phyloP scores from a whole-genome alignment of 805 yeast genomes.

The Crinitomyces ghanaensis region DNA sequence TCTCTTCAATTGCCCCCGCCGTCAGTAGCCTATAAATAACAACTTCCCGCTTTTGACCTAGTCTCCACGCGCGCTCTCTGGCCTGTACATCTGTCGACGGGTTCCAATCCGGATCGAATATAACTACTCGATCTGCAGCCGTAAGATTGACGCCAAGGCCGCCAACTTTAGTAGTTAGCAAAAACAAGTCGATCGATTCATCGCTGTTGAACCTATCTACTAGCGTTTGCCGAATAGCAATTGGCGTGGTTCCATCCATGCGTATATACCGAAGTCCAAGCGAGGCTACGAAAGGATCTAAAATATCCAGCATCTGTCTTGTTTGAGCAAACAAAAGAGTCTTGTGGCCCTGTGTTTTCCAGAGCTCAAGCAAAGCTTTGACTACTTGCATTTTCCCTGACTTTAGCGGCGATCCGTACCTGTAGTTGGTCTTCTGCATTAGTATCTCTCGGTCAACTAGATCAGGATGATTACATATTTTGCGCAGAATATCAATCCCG shows the following conservation, averaged over 20 bases:
- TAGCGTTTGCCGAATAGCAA: conserved; percentile 58
- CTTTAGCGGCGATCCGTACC: conserved; percentile 35
- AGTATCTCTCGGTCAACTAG: conserved; percentile 40
- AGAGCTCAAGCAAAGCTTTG: conserved; percentile 55
- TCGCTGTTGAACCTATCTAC: conserved; percentile 73
- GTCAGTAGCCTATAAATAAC: conserved; percentile 84
- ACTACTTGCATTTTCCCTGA: conserved; percentile 92
- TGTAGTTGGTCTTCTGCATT: conserved; percentile 22
- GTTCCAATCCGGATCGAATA: conserved; percentile 97
- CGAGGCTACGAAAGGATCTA: conserved; percentile 51
- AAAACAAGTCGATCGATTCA: conserved; percentile 47
- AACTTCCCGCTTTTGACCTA: conserved; percentile 90
- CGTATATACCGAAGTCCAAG: conserved; percentile 45
- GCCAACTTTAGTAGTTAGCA: conserved; percentile 90
- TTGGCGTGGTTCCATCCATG: conserved; percentile 93
- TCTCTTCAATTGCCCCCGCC: conserved; percentile 93
- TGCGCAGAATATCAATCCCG: conserved; percentile 84
- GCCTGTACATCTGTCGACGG: conserved; percentile 98
- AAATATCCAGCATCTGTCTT: conserved; percentile 81
- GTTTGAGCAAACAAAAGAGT: conserved; percentile 86
- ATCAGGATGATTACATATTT: conserved; percentile 96
- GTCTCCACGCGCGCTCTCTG: conserved; percentile 91
- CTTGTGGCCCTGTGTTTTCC: conserved; percentile 70
- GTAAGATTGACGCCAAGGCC: conserved; percentile 91
- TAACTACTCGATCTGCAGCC: conserved; percentile 90